Base-by-base conservation (phyloP, 306 rosid species). In the Glycine soja region DNA sequence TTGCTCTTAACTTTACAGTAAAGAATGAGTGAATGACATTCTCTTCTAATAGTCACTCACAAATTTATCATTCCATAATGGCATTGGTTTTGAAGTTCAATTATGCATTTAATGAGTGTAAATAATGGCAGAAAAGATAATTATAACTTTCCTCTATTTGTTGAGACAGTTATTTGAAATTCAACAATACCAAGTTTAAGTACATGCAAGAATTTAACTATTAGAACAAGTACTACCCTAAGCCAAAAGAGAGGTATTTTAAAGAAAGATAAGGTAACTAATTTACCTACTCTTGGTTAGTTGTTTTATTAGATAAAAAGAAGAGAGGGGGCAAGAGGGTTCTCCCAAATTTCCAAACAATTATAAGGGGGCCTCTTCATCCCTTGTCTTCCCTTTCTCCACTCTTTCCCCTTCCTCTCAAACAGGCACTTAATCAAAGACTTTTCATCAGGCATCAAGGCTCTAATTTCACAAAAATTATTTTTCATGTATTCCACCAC, bases 381-480 rank as follows among this genome's bases (percentile, higher is more conserved):
- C 52, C 24, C 8, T 63, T 57, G 73, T 43, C 83, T 73, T 73
- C 48, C 73, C 62, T 51, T 83, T 48, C 53, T 61, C 53, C 74
- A 54, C 67, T 62, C 40, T 64, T 81, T 75, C 87, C 85, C 53
- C 19, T 80, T 85, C 79, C 74, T 74, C 79, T 80, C 80, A 85
- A 85, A 81, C 80, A 85, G 3, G 66, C 4, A 79, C 72, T 80
- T 85, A 80, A 80, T 63, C 8, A 76, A 42, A 10, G 82, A 64
- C 59, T 54, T 80, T 46, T 81, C 52, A 46, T 71, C 10, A 67
- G 58, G 79, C 71, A 70, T 30, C 57, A 75, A 63, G 47, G n/a
- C 51, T 75, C 24, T 14, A 69, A 58, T 74, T 79, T 78, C 3
- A 36, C 32, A 71, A 61, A 61, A 42, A 79, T 64, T 38, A 24